These are phyloP conservation scores for Sphagnurus paluster DNA, from an alignment of 1,284 basidiomycete genomes.

Conservation along the genomic window DNA sequence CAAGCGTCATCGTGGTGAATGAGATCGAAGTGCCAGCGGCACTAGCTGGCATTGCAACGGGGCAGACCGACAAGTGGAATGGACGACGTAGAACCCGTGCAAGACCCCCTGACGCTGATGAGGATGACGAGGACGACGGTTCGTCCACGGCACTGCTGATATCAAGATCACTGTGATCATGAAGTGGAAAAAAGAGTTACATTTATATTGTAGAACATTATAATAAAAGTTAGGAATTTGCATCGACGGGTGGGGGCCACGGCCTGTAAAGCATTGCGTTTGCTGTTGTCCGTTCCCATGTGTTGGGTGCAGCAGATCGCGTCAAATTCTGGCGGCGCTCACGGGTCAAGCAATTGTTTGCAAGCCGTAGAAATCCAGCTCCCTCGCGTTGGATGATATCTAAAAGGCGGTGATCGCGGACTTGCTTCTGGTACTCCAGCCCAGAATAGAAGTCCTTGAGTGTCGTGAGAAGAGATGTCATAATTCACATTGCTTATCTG, in stretches of 20 bases:
- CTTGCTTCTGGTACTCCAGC: slow-evolving; percentile 23
- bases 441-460: no score
- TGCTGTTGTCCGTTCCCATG: slow-evolving; percentile 12
- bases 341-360: slow-evolving; percentile 10
- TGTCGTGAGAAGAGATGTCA: no score
- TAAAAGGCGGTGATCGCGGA: slow-evolving; percentile 20
- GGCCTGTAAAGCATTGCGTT: slow-evolving; percentile 4
- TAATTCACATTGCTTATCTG: no score
- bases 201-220: no score
- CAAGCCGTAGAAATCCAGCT: slow-evolving; percentile 12
- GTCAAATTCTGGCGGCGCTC: slow-evolving; percentile 14
- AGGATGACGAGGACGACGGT: no score
- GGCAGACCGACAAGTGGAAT: slow-evolving; percentile 36
- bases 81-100: slow-evolving; percentile 24
- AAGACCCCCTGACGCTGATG: slow-evolving; percentile 17
- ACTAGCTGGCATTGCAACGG: slow-evolving; percentile 42
- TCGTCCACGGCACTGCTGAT: slow-evolving; percentile 29
- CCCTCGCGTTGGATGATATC: slow-evolving; percentile 12
- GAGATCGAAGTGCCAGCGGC: slow-evolving; percentile 74
- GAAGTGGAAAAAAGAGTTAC: no score
- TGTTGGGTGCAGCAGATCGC: slow-evolving; percentile 8
- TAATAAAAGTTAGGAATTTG: not conserved
- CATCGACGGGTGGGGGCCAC: not conserved
- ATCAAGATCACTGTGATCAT: no score
- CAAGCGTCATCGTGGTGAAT: slow-evolving; percentile 84